Conservation (phyloP, 1,284 basidiomycete species). For the Meira nashicola region DNA sequence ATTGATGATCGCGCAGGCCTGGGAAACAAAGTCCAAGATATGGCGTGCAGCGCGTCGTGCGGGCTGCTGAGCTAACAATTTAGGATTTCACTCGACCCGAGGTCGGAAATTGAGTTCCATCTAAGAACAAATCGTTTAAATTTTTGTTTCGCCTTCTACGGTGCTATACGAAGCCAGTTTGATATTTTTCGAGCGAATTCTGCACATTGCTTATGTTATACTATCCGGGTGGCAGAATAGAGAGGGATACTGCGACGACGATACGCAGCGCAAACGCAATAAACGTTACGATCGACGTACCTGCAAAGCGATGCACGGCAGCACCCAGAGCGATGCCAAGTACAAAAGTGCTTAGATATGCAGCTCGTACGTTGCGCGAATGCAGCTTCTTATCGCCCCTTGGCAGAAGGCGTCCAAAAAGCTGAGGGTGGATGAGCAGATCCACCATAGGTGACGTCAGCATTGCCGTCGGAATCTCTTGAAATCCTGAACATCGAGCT, state of each 20-base stretch:
- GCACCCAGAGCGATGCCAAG: conserved; percentile 4
- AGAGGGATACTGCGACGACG: background rate
- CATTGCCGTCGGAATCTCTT: conserved; percentile 8
- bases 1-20: no score
- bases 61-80: no score
- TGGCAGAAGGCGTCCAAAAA: background rate
- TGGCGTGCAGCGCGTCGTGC: no score
- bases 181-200: background rate
- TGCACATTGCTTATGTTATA: background rate
- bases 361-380: background rate
- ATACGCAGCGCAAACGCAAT: conserved; percentile 7
- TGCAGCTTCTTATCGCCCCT: background rate
- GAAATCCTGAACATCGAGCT: conserved; percentile 9
- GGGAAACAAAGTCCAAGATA: no score
- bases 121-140: no score
- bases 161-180: background rate
- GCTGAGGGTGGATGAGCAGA: background rate
- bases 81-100: no score
- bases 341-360: background rate
- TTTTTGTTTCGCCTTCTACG: background rate
- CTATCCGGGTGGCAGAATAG: background rate
- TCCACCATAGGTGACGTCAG: conserved; percentile 9
- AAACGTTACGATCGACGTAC: background rate
- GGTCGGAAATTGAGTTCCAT: no score
- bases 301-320: background rate